These are phyloP conservation scores for Diaporthe caulivora DNA, from an alignment of 2,329 filamentous ascomycete genomes.

Conservation along the genomic window DNA sequence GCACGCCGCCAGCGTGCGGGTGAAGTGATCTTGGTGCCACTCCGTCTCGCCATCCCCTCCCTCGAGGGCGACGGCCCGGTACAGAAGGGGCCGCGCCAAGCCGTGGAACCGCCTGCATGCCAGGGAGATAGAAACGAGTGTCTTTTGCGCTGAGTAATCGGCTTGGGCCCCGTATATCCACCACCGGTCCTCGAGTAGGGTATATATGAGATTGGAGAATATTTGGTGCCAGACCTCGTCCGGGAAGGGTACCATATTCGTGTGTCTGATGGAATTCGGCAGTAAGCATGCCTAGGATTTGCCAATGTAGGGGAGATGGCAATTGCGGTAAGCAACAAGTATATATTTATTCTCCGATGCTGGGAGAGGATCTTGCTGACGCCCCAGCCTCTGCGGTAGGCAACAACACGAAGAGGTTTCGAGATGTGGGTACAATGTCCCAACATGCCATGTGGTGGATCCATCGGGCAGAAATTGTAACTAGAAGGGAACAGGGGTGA, in stretches of 20 bases:
- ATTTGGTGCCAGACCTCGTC: constrained; percentile 6
- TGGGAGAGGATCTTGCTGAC: background rate
- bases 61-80: background rate
- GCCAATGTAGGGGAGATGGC: no score
- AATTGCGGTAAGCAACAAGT: background rate
- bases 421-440: no score
- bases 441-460: no score
- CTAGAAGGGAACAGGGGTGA: no score
- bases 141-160: background rate
- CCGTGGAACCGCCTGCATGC: background rate
- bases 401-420: background rate
- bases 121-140: background rate
- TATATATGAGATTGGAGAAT: background rate
- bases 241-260: background rate
- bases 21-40: background rate
- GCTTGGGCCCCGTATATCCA: background rate
- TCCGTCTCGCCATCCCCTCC: background rate
- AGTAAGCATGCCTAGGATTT: background rate
- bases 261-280: background rate
- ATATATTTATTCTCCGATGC: background rate
- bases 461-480: no score
- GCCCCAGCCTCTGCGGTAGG: background rate
- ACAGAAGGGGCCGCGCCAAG: background rate
- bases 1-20: background rate
- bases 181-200: background rate